phyloP scores from a whole-genome alignment of 306 rosid species.

The Senna tora region DNA sequence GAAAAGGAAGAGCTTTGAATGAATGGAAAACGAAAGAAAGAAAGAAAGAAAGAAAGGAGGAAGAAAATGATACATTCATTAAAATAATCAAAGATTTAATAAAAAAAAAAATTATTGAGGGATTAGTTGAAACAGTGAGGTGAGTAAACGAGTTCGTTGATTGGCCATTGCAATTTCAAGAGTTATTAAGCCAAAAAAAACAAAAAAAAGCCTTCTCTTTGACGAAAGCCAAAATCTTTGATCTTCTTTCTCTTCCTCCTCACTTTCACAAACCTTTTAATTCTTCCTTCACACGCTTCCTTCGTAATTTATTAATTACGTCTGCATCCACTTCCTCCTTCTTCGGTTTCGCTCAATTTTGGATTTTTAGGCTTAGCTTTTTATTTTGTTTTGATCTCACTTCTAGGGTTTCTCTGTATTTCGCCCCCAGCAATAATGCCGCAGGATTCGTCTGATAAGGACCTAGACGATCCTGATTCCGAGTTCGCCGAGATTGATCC shows the following conservation, averaged over 20 bases:
- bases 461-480: slow-evolving; percentile 61
- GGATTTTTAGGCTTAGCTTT: not conserved
- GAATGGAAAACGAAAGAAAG: not conserved
- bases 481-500: slow-evolving; percentile 94
- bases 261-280: not conserved
- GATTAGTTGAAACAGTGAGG: slow-evolving; percentile 12
- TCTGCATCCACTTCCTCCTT: not conserved
- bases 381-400: not conserved
- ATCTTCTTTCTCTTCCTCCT: not conserved
- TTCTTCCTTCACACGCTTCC: not conserved
- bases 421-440: slow-evolving; percentile 62
- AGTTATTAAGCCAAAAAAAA: too few relatives aligned
- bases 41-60: not conserved
- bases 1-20: not conserved
- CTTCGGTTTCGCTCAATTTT: not conserved
- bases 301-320: too few relatives aligned
- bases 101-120: not conserved
- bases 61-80: too few relatives aligned
- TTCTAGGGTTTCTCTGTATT: slow-evolving; percentile 4
- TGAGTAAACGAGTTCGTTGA: not conserved
- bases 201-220: not conserved
- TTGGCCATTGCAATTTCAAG: not conserved
- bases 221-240: not conserved
- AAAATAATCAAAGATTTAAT: too few relatives aligned
- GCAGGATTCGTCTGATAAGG: slow-evolving; percentile 68